These are phyloP conservation scores for Aurinia saxatilis DNA, from an alignment of 345 rosid species.

Conservation along the genomic window DNA sequence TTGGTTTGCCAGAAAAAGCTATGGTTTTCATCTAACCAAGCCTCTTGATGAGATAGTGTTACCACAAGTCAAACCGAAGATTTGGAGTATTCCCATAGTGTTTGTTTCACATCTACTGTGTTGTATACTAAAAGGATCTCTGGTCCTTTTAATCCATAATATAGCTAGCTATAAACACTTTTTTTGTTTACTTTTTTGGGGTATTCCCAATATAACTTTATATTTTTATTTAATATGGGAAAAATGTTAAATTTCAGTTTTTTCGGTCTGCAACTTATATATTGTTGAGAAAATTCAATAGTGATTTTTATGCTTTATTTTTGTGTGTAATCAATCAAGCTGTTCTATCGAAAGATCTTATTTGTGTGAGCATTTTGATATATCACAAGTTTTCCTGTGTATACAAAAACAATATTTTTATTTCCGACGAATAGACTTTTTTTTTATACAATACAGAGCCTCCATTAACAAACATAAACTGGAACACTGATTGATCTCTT, in stretches of 20 bases:
- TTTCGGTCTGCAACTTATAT: too few species aligned
- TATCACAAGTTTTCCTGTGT: too few species aligned
- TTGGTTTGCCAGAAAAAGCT: conserved; percentile 88
- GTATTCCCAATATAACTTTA: background rate
- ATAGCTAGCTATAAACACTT: conserved; percentile 13
- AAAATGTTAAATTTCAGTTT: too few species aligned
- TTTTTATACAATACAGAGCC: background rate
- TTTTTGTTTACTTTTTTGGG: background rate
- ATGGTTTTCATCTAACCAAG: conserved; percentile 53
- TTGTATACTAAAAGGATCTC: background rate
- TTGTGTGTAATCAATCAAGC: too few species aligned
- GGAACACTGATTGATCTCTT: background rate
- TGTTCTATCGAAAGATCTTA: too few species aligned
- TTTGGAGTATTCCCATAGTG: conserved; percentile 8
- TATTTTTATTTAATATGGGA: background rate
- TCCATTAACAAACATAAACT: background rate
- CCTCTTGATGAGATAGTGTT: conserved; percentile 10
- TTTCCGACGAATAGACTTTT: background rate
- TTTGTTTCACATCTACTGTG: background rate
- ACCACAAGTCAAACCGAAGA: conserved; percentile 1
- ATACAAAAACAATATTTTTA: too few species aligned
- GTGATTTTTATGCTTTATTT: too few species aligned
- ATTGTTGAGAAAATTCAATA: too few species aligned
- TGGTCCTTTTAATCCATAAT: background rate
- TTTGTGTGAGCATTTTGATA: too few species aligned